Evolutionary conservation across 768 basidiomycete genomes (phyloP).

Genomic region (Calocera cornea): DNA sequence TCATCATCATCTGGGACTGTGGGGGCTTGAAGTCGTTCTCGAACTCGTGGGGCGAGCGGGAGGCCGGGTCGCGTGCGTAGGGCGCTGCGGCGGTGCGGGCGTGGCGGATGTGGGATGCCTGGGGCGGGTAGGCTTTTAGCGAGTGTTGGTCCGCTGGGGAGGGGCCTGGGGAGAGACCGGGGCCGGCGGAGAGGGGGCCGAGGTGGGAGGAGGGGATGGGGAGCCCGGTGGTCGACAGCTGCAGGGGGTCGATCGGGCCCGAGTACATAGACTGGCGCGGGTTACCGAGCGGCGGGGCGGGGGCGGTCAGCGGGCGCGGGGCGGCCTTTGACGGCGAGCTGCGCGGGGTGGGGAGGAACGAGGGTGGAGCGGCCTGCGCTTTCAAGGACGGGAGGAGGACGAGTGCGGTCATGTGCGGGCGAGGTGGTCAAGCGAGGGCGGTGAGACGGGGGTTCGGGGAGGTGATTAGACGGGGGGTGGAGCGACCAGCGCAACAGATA

Average conservation of each 20-base stretch:
- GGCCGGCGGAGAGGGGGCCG: constrained; percentile 32
- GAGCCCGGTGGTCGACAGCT: constrained; percentile 32
- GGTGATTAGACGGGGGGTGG: constrained; percentile 6
- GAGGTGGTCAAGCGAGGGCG: constrained; percentile 15
- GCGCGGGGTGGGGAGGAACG: constrained; percentile 61
- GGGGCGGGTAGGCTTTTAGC: constrained; percentile 62
- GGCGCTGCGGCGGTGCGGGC: constrained; percentile 71
- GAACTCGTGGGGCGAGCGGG: constrained; percentile 31
- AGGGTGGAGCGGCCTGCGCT: constrained; percentile 43
- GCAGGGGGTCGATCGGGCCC: constrained; percentile 28
- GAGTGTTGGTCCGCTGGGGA: constrained; percentile 52
- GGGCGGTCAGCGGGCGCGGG: constrained; percentile 46
- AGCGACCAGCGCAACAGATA: constrained; percentile 11
- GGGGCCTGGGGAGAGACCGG: constrained; percentile 30
- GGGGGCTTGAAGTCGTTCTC: constrained; percentile 80
- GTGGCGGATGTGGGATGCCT: constrained; percentile 45
- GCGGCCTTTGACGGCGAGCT: constrained; percentile 38
- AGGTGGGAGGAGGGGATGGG: constrained; percentile 24
- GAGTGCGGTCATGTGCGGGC: constrained; percentile 50
- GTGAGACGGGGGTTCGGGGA: constrained; percentile 13
- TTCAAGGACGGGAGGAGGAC: constrained; percentile 39
- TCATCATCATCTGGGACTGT: constrained; percentile 38
- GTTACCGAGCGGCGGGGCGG: constrained; percentile 66
- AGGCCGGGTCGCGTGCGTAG: constrained; percentile 74
- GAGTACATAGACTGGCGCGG: constrained; percentile 39